Base-by-base conservation (phyloP, 192 early-diverging fungal species). In the Coemansia sp. region DNA sequence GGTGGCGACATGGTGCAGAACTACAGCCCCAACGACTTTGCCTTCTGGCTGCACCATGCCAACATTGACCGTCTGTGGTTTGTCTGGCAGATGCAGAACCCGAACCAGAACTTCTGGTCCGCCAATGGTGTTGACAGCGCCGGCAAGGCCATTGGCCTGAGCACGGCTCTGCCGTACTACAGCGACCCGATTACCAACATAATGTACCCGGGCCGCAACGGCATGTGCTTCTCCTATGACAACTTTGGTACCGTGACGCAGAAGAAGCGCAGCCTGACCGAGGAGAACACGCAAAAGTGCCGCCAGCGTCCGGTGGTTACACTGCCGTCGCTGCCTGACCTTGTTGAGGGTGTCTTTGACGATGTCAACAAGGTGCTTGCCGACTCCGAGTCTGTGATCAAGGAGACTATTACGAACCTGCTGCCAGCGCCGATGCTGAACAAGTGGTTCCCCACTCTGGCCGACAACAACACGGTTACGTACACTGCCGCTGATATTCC, bases 11-110 rank as follows among this genome's bases (percentile, higher is more conserved):
- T 84, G 77, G 12, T 67, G 17, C 64, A 67, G 60, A 71, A 53
- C 55, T 75, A 57, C 60, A 72, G 75, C 51, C 83, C 83, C 51
- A 84, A 82, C 72, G 83, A 84, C 64, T 70, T 76, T 65, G 63
- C 63, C 21, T 84, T 84, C 72, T 84, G 71, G 71, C 49, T 84
- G 23, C 83, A 84, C 69, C 83, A 84, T 59, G 66, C 83, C 57
- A 76, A 82, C 67, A 69, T 84, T 32, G 83, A 84, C 24, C 74
- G 75, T 29, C 27, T 84, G 60, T 84, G 83, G 82, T 60, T 53
- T 37, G 74, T 76, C 57, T 83, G 82, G 82, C 83, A 84, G 74
- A 55, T 66, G 62, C 59, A 66, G 65, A 70, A 76, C 66, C 69
- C 70, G 32, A 47, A 55, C 66, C 60, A 71, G 58, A 73, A 73